Base-by-base conservation (phyloP, 768 basidiomycete genomes). In the Russula abietina region DNA sequence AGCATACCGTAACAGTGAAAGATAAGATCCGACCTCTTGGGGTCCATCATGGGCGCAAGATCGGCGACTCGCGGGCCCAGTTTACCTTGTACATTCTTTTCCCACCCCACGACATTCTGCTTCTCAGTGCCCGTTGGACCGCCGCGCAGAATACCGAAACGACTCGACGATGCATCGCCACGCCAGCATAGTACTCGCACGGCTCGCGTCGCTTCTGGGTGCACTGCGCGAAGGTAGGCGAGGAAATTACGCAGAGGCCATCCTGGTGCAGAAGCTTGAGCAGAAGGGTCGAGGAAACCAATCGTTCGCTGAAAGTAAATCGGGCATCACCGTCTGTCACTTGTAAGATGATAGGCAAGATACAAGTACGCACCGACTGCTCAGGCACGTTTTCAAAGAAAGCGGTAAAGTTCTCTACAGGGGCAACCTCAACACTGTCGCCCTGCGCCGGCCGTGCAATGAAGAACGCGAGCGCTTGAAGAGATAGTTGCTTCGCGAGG, bases 31-130 rank as follows among this genome's bases (percentile, higher is more conserved):
- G 59, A 90, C 92, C 85, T 80, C 4, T 80, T 77, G 0, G 96
- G 97, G 73, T 98, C 95, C 94, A 98, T 97, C 86, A 94, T 91
- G 0, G 94, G 89, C 10, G 89, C 94, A 19, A 99, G 74, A 75
- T 98, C 94, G 0, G 95, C 94, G 58, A 93, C 69, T 17, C 92
- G 81, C 24, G 95, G 91, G 1, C 84, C 90, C 3, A 98, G 79
- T 70, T 95, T 95, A 22, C 93, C 94, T 70, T 83, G 83, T 22
- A 78, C 81, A 73, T 93, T 95, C 79, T 91, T 92, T 77, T 98
- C 96, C 97, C 97, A 99, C 7, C 96, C 97, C 0, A 96, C 88
- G 0, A 92, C 89, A 10, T 77, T 75, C 0, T 90, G 88, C 53
- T 70, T 71, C 26, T 50, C 71, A 10, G 79, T 75, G 4, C 62